These are phyloP conservation scores for Taphrina pruni DNA, from an alignment of 1,139 yeast species.

Conservation along the genomic window DNA sequence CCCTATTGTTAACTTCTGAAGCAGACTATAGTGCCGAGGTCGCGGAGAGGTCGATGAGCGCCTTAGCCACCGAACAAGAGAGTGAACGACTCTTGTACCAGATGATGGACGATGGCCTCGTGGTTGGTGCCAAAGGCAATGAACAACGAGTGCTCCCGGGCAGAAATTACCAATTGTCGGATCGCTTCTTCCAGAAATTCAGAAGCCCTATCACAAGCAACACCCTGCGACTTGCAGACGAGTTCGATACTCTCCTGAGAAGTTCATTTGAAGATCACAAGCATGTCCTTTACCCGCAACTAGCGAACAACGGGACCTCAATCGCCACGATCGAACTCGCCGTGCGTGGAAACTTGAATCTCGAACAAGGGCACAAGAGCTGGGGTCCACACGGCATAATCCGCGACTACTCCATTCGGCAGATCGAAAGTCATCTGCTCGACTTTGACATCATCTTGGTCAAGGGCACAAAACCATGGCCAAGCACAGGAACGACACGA, in stretches of 20 bases:
- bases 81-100: background rate
- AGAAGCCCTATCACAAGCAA: background rate
- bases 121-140: constrained; percentile 3
- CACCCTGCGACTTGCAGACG: constrained; percentile 15
- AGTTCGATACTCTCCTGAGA: constrained; percentile 8
- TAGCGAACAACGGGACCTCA: constrained; percentile 31
- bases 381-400: constrained; percentile 6
- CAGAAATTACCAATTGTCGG: constrained; percentile 22
- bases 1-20: constrained; percentile 1
- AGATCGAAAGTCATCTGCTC: constrained; percentile 11
- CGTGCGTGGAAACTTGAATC: background rate
- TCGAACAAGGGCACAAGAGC: constrained; percentile 7
- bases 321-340: constrained; percentile 27
- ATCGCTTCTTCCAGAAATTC: constrained; percentile 16
- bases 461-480: constrained; percentile 1
- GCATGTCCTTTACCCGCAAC: constrained; percentile 6
- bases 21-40: background rate
- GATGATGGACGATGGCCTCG: constrained; percentile 4
- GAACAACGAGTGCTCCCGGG: constrained; percentile 17
- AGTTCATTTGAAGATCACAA: background rate
- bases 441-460: constrained; percentile 17
- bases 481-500: no score
- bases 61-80: constrained; percentile 5
- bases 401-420: constrained; percentile 15
- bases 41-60: background rate